Evolutionary conservation across 2,329 filamentous ascomycete species (phyloP).

Genomic region (Neonectria coccinea): DNA sequence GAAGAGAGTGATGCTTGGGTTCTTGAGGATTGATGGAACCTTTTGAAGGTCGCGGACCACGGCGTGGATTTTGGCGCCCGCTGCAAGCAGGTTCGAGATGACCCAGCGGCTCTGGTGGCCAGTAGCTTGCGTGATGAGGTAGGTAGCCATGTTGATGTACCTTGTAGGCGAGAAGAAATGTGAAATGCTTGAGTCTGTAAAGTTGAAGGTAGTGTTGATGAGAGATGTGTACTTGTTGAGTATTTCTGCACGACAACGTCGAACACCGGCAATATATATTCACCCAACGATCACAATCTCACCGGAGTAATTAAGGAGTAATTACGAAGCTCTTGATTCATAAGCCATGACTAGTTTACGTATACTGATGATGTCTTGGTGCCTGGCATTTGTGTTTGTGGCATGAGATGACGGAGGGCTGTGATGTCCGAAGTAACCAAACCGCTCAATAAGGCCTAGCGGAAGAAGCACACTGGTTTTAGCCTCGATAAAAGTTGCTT

Average conservation of each 20-base stretch:
- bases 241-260: not conserved
- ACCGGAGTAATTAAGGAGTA: not conserved
- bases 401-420: not conserved
- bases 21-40: conserved; percentile 41
- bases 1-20: conserved; percentile 49
- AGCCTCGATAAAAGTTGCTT: conserved; percentile 34
- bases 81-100: conserved; percentile 49
- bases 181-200: not conserved
- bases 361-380: not conserved
- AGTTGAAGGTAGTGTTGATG: not conserved
- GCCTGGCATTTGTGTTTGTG: not conserved
- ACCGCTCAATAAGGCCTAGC: not conserved
- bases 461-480: not conserved
- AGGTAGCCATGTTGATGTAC: conserved; percentile 48
- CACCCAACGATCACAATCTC: not conserved
- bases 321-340: not conserved
- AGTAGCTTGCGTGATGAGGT: conserved; percentile 52
- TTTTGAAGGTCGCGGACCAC: conserved; percentile 52
- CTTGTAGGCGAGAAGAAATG: not conserved
- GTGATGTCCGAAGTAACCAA: not conserved
- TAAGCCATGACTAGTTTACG: conserved; percentile 1
- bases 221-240: not conserved
- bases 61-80: conserved; percentile 51
- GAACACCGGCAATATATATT: not conserved
- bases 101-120: conserved; percentile 48